A percentile compares a stretch with the other conserved stretches of the same genome.
Conservation (phyloP, 805 yeast genomes). For the Candida berthetii region DNA sequence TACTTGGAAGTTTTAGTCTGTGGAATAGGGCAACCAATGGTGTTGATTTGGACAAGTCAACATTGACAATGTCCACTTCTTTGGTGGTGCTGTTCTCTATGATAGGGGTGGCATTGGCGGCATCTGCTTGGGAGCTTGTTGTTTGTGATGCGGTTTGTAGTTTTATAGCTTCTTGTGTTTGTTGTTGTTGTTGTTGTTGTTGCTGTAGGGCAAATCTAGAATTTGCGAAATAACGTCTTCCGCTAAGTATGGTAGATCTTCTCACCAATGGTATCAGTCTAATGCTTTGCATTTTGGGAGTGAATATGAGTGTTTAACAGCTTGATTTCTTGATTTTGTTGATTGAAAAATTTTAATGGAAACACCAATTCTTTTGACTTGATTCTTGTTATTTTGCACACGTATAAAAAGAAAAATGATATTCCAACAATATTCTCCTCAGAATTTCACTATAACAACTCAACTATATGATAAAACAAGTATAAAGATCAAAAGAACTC, state of each 20-base stretch:
- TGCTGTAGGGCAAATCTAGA: neutral
- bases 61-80: neutral
- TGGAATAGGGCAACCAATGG: constrained; percentile 74
- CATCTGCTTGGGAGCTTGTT: too few relatives aligned
- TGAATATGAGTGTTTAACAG: too few relatives aligned
- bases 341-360: too few relatives aligned
- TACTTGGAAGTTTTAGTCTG: constrained; percentile 58
- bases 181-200: neutral
- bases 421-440: too few relatives aligned
- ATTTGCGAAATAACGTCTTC: neutral
- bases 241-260: neutral
- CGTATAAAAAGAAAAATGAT: too few relatives aligned
- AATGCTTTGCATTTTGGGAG: neutral
- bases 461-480: too few relatives aligned
- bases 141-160: neutral
- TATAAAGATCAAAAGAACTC: too few relatives aligned
- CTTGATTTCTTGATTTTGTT: too few relatives aligned
- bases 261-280: neutral
- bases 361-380: too few relatives aligned
- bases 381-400: too few relatives aligned
- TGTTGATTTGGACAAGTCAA: constrained; percentile 52
- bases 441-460: too few relatives aligned
- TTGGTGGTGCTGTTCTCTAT: neutral
- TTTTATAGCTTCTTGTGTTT: neutral
- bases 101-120: too few relatives aligned